Conservation (phyloP, 345 rosid genomes). For the Salix suchowensis region DNA sequence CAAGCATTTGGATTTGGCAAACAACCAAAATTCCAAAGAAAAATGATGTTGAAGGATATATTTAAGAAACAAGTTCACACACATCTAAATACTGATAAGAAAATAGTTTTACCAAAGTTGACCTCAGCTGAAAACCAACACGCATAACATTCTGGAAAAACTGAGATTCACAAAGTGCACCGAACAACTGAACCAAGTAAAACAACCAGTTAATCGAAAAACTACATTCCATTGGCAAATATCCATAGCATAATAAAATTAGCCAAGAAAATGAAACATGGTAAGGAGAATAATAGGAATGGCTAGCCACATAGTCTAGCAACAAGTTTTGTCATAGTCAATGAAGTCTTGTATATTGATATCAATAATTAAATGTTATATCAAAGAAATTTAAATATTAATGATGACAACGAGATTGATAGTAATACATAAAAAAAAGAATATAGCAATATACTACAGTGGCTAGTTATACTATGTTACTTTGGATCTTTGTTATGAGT, state of each 20-base stretch:
- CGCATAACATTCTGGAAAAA: constrained; percentile 33
- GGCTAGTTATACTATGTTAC: not conserved
- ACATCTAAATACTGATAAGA: not conserved
- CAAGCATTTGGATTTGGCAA: not conserved
- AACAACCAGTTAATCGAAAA: constrained; percentile 11
- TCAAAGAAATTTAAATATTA: not conserved
- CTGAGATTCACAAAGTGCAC: constrained; percentile 29
- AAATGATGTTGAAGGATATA: not conserved
- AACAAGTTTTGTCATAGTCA: not conserved
- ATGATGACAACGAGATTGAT: not conserved
- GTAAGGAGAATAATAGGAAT: not conserved
- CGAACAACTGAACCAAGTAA: constrained; percentile 42
- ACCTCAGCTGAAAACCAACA: constrained; percentile 25
- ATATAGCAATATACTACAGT: not conserved
- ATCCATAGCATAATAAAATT: not conserved
- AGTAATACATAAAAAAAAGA: not conserved
- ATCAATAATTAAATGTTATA: not conserved
- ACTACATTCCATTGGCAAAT: not conserved
- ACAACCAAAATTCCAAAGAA: constrained; percentile 1
- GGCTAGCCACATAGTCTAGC: not conserved
- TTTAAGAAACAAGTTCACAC: not conserved
- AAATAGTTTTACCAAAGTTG: constrained; percentile 25
- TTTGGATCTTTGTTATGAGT: not conserved
- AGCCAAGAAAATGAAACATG: not conserved
- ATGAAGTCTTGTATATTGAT: not conserved